A percentile compares a stretch with the other conserved stretches of the same genome.
These are phyloP conservation scores for Aciculoconidium aculeatum DNA, from an alignment of 805 yeast species.

Conservation along the genomic window DNA sequence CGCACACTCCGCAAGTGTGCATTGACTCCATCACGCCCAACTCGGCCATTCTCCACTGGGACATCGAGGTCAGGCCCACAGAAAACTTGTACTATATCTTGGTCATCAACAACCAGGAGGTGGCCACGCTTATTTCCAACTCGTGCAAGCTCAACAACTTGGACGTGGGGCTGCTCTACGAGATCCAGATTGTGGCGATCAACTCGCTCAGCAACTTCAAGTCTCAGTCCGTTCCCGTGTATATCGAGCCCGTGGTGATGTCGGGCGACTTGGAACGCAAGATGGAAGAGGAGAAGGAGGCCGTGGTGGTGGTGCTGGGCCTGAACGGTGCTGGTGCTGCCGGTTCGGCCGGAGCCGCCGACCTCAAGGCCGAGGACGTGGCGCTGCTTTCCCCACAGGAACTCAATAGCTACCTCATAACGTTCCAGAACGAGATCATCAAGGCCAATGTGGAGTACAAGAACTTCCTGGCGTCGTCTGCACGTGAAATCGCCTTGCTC, in stretches of 20 bases:
- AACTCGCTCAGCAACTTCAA: slow-evolving; percentile 30
- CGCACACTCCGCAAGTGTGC: slow-evolving; percentile 49
- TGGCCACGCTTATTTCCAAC: slow-evolving; percentile 29
- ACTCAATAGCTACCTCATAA: slow-evolving; percentile 19
- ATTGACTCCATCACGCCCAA: slow-evolving; percentile 46
- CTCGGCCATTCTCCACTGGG: slow-evolving; percentile 54
- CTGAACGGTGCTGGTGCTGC: too few species aligned
- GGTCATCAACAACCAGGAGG: slow-evolving; percentile 30
- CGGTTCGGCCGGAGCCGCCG: slow-evolving; percentile 5
- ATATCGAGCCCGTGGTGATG: slow-evolving; percentile 19
- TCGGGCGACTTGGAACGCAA: slow-evolving; percentile 2
- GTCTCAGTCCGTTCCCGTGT: slow-evolving; percentile 29
- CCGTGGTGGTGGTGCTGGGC: too few species aligned
- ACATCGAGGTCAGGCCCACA: slow-evolving; percentile 24
- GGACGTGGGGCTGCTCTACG: slow-evolving; percentile 21
- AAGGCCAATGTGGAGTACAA: slow-evolving; percentile 17
- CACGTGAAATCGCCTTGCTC: slow-evolving; percentile 12
- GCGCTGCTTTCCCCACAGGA: slow-evolving; percentile 13
- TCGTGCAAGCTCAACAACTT: slow-evolving; percentile 31
- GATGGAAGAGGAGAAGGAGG: slow-evolving; percentile 4
- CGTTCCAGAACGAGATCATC: slow-evolving; percentile 22
- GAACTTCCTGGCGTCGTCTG: slow-evolving; percentile 9
- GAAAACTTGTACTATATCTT: slow-evolving; percentile 30
- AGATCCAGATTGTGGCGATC: slow-evolving; percentile 32
- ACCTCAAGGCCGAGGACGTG: slow-evolving; percentile 11